Conservation (phyloP, 1,139 yeast species). For the Suhomyces coccinellae region DNA sequence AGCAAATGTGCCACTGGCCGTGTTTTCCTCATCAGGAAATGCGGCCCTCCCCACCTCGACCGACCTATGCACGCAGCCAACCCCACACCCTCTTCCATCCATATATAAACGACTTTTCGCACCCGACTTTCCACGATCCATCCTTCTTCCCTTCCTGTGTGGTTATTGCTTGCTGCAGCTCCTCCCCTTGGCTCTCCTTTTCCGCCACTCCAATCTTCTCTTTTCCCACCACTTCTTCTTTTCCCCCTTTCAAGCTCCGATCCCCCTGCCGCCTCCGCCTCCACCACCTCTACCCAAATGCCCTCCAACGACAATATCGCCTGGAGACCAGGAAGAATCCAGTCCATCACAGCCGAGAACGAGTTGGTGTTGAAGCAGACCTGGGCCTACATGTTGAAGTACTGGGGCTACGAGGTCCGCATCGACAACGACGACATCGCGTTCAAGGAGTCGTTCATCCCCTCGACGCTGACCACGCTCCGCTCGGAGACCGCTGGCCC, state of each 20-base stretch:
- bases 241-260: neutral
- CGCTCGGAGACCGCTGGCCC: conserved; percentile 10
- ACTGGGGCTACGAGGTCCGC: conserved; percentile 57
- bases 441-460: conserved; percentile 36
- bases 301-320: conserved; percentile 15
- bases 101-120: neutral
- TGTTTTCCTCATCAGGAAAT: neutral
- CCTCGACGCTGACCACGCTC: conserved; percentile 26
- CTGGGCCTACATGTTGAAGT: conserved; percentile 67
- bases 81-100: conserved; percentile 1
- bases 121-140: neutral
- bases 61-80: neutral
- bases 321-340: conserved; percentile 56
- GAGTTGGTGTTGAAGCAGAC: conserved; percentile 70
- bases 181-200: neutral
- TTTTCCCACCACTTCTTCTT: neutral
- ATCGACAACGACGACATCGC: conserved; percentile 37
- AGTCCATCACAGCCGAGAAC: conserved; percentile 59
- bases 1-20: neutral
- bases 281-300: too few relatives aligned
- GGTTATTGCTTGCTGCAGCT: neutral
- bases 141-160: neutral
- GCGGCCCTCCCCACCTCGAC: neutral
- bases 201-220: neutral
- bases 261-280: too few relatives aligned